Conservation (phyloP, 1,284 basidiomycete genomes). For the Ceratobasidium papillatum region DNA sequence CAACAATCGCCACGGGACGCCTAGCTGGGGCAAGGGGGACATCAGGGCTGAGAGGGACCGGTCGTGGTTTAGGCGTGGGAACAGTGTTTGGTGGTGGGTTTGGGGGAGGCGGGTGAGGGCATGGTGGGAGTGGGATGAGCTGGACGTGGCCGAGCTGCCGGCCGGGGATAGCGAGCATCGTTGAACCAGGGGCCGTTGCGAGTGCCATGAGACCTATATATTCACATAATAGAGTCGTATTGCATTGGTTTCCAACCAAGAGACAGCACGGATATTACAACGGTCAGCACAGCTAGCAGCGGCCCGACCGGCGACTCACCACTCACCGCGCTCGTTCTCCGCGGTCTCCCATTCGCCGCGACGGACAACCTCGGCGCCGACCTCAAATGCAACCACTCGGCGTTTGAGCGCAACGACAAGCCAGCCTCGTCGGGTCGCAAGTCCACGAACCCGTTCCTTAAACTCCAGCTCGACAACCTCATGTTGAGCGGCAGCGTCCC, state of each 20-base stretch:
- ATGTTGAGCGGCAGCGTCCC: slow-evolving; percentile 78
- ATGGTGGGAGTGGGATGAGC: slow-evolving; percentile 84
- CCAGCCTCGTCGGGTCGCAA: slow-evolving; percentile 82
- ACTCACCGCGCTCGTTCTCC: slow-evolving; percentile 84
- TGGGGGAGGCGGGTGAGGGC: slow-evolving; percentile 61
- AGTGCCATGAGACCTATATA: slow-evolving; percentile 80
- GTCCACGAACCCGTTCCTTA: slow-evolving; percentile 82
- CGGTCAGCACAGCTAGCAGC: slow-evolving; percentile 35
- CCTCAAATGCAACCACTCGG: slow-evolving; percentile 81
- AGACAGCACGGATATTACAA: not conserved
- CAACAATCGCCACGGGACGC: slow-evolving; percentile 81
- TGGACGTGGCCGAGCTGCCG: slow-evolving; percentile 92
- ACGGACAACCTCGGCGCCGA: slow-evolving; percentile 64
- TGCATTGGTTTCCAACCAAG: slow-evolving; percentile 16
- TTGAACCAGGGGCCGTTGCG: slow-evolving; percentile 78
- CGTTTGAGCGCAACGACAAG: slow-evolving; percentile 83
- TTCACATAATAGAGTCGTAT: not conserved
- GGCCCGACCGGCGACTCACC: slow-evolving; percentile 16
- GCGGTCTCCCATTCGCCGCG: slow-evolving; percentile 88
- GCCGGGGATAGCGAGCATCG: slow-evolving; percentile 86
- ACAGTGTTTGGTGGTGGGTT: slow-evolving; percentile 48
- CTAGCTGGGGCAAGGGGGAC: slow-evolving; percentile 62
- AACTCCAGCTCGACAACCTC: slow-evolving; percentile 93
- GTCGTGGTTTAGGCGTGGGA: slow-evolving; percentile 21
- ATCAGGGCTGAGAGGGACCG: slow-evolving; percentile 6